Evolutionary conservation across 805 yeast genomes (phyloP), one percentile per base, ranked within the genome.

Genomic region (Spathaspora girioi): DNA sequence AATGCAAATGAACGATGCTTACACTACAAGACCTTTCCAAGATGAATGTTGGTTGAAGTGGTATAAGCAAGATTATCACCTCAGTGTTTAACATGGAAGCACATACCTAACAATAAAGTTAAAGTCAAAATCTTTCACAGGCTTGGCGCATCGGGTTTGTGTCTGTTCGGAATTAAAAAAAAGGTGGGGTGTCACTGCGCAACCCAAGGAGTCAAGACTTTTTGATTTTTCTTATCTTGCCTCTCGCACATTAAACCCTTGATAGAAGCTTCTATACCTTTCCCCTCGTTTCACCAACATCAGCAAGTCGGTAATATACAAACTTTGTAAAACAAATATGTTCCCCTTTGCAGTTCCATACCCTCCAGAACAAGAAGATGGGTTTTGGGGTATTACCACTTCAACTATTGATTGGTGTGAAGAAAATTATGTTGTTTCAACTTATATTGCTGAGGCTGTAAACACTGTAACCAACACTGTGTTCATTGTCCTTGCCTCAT

Each of bases 341-440:
- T 67, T 77, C 26, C 82, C 82, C 14, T 78, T 78, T 63, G 77
- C 81, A 5, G 54, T 62, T 55, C 81, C 83, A 1, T 83, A 83
- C 59, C 87, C 89, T 0, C 75, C 75, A 6, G 80, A 76, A 32
- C 80, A 81, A 42, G 57, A 63, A n/a, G 51, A 67, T 14, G 92
- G 91, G 0, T 84, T 67, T 64, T 89, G 97, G 97, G 94, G 94
- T 0, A 70, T 75, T 5, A 87, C 88, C 2, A 91, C 98, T 0
- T 81, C 97, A 38, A 92, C 98, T n/a, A 94, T 94, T 38, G 99
- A 93, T 64, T 93, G 98, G 98, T 93, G 99, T 70, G 99, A 93
- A 63, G 98, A 94, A 68, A 93, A 93, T 71, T 93, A 93, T 65
- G 93, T 91, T 10, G 88, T 92, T 1, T 80, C 93, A 11, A 80